Conservation (phyloP, 2,329 filamentous ascomycete genomes). For the Chaetoscypha palmicola region DNA sequence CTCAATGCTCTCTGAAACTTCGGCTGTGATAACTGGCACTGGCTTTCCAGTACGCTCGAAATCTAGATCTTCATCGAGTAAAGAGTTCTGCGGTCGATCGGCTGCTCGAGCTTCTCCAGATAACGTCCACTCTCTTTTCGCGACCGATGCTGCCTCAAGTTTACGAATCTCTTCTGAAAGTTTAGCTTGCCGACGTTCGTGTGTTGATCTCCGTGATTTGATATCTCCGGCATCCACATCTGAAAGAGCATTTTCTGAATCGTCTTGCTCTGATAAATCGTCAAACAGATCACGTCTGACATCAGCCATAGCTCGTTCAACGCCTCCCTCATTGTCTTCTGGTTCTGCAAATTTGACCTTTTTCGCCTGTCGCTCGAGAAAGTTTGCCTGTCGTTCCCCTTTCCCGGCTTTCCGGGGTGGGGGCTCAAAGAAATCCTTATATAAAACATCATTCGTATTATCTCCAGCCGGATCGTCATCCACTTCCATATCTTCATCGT, state of each 20-base stretch:
- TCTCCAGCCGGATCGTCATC: constrained; percentile 46
- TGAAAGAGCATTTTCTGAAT: constrained; percentile 57
- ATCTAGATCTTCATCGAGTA: constrained; percentile 90
- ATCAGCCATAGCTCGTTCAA: constrained; percentile 77
- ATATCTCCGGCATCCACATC: constrained; percentile 63
- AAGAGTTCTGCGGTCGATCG: constrained; percentile 81
- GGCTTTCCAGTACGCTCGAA: constrained; percentile 95
- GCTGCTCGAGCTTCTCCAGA: constrained; percentile 78
- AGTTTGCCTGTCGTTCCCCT: constrained; percentile 37
- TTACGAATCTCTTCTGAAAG: constrained; percentile 84
- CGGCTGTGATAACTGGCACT: constrained; percentile 85
- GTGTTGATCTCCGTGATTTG: constrained; percentile 69
- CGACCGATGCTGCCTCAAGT: constrained; percentile 81
- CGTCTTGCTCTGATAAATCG: constrained; percentile 58
- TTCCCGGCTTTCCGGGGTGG: constrained; percentile 65
- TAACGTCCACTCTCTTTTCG: constrained; percentile 85
- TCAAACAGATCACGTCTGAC: constrained; percentile 89
- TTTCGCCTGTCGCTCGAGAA: constrained; percentile 32
- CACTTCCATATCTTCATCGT: constrained; percentile 44
- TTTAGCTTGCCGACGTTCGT: constrained; percentile 81
- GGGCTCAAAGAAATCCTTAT: constrained; percentile 88
- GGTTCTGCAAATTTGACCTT: constrained; percentile 34
- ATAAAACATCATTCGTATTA: constrained; percentile 85
- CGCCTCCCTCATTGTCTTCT: constrained; percentile 53
- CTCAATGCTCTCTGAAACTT: constrained; percentile 86